Conservation (phyloP, 768 basidiomycete genomes). For the Boletus rubescentipes region DNA sequence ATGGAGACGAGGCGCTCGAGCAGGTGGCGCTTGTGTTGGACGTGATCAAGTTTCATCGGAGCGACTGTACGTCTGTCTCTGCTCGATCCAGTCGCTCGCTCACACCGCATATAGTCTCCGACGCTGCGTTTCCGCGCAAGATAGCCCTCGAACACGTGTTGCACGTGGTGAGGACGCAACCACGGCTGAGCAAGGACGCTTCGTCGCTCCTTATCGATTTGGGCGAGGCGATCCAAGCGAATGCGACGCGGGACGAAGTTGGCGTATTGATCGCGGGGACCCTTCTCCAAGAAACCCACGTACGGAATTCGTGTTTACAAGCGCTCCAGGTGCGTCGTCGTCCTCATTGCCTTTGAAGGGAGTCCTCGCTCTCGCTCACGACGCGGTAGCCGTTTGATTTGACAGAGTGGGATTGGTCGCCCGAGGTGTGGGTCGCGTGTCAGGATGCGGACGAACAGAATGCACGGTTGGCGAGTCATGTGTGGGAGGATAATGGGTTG, state of each 20-base stretch:
- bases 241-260: conserved; percentile 62
- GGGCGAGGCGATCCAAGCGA: conserved; percentile 72
- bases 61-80: conserved; percentile 25
- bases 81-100: neutral
- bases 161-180: conserved; percentile 71
- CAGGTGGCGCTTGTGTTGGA: conserved; percentile 70
- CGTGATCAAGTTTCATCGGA: conserved; percentile 36
- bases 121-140: conserved; percentile 71
- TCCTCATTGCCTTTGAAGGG: neutral
- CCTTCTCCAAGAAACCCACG: conserved; percentile 83
- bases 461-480: conserved; percentile 68
- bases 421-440: conserved; percentile 81
- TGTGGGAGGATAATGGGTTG: conserved; percentile 96
- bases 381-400: conserved; percentile 79
- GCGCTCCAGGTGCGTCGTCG: conserved; percentile 67
- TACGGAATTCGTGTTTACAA: conserved; percentile 87
- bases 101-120: conserved; percentile 52
- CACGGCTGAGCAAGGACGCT: conserved; percentile 79
- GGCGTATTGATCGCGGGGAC: conserved; percentile 68
- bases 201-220: conserved; percentile 78
- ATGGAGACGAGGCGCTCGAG: conserved; percentile 64
- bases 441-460: conserved; percentile 93
- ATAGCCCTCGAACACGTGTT: conserved; percentile 68
- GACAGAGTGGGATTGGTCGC: conserved; percentile 92
- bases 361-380: neutral